Conservation (phyloP, 352 stramenopile genomes). For the Globisporangium spiculum region DNA sequence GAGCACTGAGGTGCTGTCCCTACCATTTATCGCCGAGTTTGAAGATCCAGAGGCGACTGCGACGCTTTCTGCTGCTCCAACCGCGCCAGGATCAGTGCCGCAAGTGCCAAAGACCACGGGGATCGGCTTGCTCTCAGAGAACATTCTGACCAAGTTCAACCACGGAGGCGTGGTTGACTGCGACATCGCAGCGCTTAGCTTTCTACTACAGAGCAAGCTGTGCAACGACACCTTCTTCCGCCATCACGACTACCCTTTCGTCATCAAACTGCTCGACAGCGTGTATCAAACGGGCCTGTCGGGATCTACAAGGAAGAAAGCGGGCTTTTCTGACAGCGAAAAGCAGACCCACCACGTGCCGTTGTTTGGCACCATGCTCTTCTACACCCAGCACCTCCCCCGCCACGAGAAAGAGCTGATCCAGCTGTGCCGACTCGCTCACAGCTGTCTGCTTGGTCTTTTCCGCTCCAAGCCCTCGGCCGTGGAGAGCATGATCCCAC, state of each 20-base stretch:
- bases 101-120: constrained; percentile 9
- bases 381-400: background rate
- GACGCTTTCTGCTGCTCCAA: background rate
- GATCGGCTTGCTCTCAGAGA: constrained; percentile 13
- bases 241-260: constrained; percentile 15
- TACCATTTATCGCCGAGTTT: constrained; percentile 7
- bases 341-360: background rate
- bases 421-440: constrained; percentile 19
- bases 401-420: constrained; percentile 14
- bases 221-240: constrained; percentile 16
- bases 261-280: constrained; percentile 13
- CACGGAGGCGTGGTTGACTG: constrained; percentile 9
- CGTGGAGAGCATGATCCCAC: constrained; percentile 15
- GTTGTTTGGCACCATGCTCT: constrained; percentile 9
- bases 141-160: constrained; percentile 15
- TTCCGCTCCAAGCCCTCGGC: constrained; percentile 1
- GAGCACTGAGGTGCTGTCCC: background rate
- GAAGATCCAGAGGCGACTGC: constrained; percentile 8
- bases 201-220: constrained; percentile 7
- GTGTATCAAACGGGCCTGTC: constrained; percentile 4
- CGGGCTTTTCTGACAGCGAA: background rate
- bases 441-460: constrained; percentile 13
- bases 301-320: background rate
- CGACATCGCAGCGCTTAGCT: constrained; percentile 14
- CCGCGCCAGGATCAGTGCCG: background rate